These are phyloP conservation scores for Tricholoma furcatifolium DNA, from an alignment of 768 basidiomycete species.

Conservation along the genomic window DNA sequence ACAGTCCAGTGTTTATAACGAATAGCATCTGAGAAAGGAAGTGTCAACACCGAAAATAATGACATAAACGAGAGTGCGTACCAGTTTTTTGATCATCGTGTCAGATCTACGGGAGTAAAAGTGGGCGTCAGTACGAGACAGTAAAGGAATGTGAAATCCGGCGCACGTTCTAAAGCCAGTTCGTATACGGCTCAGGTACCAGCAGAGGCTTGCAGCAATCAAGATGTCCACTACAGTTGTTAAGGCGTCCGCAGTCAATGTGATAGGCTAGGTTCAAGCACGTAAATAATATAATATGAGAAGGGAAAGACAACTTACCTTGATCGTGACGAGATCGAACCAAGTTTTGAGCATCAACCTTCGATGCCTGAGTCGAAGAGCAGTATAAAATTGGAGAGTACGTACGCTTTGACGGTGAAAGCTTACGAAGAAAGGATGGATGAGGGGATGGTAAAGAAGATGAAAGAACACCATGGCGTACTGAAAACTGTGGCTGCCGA, in stretches of 20 bases:
- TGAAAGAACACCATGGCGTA: neutral
- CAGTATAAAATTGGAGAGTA: neutral
- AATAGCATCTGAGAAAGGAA: constrained; percentile 16
- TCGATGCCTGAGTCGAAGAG: neutral
- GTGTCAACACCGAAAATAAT: neutral
- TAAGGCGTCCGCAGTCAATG: constrained; percentile 13
- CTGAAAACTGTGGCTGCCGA: neutral
- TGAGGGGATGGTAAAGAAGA: neutral
- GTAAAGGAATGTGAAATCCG: neutral
- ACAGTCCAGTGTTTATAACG: constrained; percentile 21
- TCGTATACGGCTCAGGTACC: constrained; percentile 14
- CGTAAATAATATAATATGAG: neutral
- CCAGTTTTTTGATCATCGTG: constrained; percentile 20
- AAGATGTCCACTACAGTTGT: constrained; percentile 13
- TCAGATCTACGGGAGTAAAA: constrained; percentile 16
- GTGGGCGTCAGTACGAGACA: neutral
- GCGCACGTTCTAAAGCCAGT: neutral
- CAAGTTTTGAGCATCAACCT: neutral
- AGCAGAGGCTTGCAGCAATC: constrained; percentile 15
- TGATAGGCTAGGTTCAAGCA: constrained; percentile 4
- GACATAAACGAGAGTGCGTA: constrained; percentile 1
- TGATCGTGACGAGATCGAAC: neutral
- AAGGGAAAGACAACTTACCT: neutral
- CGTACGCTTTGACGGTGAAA: neutral
- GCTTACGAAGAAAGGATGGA: neutral